Percentiles rank a stretch among this genome's conserved stretches.
Evolutionary conservation across 2,329 filamentous ascomycete species (phyloP).

Genomic region (Monosporascus ibericus): DNA sequence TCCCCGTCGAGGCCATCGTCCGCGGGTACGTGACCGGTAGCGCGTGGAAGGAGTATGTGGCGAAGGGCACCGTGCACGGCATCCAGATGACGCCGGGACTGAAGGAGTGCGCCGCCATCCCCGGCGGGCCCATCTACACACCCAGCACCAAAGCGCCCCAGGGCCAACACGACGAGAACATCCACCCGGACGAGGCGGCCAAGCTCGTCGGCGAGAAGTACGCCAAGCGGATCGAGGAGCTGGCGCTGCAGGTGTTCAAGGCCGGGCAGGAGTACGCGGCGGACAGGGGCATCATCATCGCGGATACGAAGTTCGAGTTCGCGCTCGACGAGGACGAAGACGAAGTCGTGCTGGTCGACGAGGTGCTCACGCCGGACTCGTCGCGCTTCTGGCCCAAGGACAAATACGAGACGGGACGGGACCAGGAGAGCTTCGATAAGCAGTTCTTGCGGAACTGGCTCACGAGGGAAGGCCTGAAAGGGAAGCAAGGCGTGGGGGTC

Average conservation of each 20-base stretch:
- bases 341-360: slow-evolving; percentile 71
- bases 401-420: slow-evolving; percentile 21
- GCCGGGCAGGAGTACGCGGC: slow-evolving; percentile 57
- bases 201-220: slow-evolving; percentile 60
- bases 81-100: slow-evolving; percentile 63
- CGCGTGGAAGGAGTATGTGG: slow-evolving; percentile 72
- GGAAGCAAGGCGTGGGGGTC: slow-evolving; percentile 66
- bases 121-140: slow-evolving; percentile 60
- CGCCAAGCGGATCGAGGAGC: slow-evolving; percentile 57
- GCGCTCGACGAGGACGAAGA: slow-evolving; percentile 53
- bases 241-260: slow-evolving; percentile 59
- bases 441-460: slow-evolving; percentile 81
- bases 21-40: slow-evolving; percentile 84
- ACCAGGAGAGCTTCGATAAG: slow-evolving; percentile 54
- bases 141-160: slow-evolving; percentile 80
- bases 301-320: slow-evolving; percentile 39
- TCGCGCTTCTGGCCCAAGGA: slow-evolving; percentile 82
- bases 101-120: slow-evolving; percentile 63
- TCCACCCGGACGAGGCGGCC: slow-evolving; percentile 60
- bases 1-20: slow-evolving; percentile 77
- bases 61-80: slow-evolving; percentile 72
- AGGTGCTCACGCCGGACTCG: slow-evolving; percentile 76
- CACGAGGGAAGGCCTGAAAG: slow-evolving; percentile 64
- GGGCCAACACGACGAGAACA: slow-evolving; percentile 80
- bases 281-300: slow-evolving; percentile 64